Evolutionary conservation across 208 protist species (phyloP).

Genomic region (Lotmaria passim): DNA sequence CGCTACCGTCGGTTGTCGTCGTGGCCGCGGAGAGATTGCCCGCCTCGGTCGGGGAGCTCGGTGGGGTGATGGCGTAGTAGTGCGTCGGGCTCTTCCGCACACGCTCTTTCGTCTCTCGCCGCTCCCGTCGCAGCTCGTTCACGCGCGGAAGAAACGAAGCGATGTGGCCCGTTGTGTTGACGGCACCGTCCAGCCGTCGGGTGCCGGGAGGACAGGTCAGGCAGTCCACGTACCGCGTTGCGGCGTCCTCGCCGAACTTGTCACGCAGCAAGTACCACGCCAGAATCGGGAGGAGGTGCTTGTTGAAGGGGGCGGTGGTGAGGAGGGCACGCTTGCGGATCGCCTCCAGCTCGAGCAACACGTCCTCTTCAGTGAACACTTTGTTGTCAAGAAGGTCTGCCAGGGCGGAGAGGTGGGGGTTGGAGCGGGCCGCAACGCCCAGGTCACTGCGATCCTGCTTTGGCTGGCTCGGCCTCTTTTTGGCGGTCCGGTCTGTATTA

Average conservation of each 20-base stretch:
- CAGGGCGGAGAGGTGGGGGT: constrained; percentile 45
- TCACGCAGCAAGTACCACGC: constrained; percentile 49
- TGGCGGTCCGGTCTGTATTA: too few relatives aligned
- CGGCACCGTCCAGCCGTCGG: constrained; percentile 9
- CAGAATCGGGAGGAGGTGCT: constrained; percentile 46
- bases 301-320: constrained; percentile 54
- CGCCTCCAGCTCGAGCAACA: constrained; percentile 55
- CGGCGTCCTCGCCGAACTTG: constrained; percentile 40
- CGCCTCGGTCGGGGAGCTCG: constrained; percentile 9
- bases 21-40: neutral
- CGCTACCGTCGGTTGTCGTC: constrained; percentile 4
- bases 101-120: constrained; percentile 25
- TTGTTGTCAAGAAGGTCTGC: constrained; percentile 46
- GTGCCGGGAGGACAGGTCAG: constrained; percentile 13
- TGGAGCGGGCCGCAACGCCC: constrained; percentile 26
- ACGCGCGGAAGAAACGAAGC: constrained; percentile 45
- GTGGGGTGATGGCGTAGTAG: constrained; percentile 35
- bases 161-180: neutral
- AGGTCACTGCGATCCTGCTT: constrained; percentile 11
- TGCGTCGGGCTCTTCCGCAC: constrained; percentile 30
- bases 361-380: constrained; percentile 50
- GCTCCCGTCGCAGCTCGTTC: constrained; percentile 40
- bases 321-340: constrained; percentile 48
- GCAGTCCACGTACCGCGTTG: constrained; percentile 30
- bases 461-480: too few relatives aligned